A percentile compares a stretch with the other conserved stretches of the same genome.
Evolutionary conservation across 2,329 filamentous ascomycete species (phyloP).

Genomic region (Neonectria ditissima): DNA sequence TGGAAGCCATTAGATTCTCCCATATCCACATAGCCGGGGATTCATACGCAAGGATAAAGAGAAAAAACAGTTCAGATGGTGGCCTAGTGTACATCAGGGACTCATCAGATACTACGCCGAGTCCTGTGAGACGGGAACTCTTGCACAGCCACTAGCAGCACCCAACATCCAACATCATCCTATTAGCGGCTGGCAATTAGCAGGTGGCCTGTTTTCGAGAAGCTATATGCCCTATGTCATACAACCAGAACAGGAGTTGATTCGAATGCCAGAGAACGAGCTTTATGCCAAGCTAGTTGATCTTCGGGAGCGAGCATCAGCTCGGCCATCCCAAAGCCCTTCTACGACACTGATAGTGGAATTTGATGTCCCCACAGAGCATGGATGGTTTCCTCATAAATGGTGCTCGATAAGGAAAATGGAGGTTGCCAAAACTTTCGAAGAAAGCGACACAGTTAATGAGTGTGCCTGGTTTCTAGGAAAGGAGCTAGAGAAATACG

Average conservation of each 20-base stretch:
- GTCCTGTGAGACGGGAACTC: not conserved
- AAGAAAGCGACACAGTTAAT: not conserved
- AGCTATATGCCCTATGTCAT: not conserved
- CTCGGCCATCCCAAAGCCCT: not conserved
- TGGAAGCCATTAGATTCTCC: conserved; percentile 7
- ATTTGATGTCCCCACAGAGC: no score
- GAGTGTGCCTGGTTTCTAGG: not conserved
- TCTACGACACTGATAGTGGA: not conserved
- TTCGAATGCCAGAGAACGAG: not conserved
- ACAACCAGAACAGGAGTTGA: not conserved
- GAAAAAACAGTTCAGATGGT: conserved; percentile 1
- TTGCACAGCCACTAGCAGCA: not conserved
- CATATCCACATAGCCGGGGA: not conserved
- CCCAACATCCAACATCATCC: not conserved
- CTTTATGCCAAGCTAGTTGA: not conserved
- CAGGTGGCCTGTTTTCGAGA: not conserved
- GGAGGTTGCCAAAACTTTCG: not conserved
- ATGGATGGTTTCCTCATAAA: no score
- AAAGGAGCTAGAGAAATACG: not conserved
- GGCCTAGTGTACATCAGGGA: no score
- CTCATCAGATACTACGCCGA: no score
- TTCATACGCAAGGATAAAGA: conserved; percentile 9
- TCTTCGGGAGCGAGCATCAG: not conserved
- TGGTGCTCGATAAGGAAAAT: not conserved
- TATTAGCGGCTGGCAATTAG: not conserved